phyloP scores from a whole-genome alignment of 1,284 basidiomycete genomes.

The Cystobasidium pallidum region DNA sequence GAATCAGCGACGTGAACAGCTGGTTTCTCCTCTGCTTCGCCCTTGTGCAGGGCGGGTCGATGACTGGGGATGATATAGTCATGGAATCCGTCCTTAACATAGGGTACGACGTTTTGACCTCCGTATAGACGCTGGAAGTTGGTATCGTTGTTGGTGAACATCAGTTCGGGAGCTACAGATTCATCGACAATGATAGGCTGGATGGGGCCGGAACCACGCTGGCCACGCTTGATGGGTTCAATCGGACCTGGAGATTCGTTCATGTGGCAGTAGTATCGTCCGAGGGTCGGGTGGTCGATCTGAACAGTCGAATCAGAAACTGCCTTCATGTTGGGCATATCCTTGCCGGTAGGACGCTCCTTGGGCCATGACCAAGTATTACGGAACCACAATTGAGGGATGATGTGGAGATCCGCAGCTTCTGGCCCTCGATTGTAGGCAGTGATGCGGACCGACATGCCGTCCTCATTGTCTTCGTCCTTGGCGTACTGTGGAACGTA shows the following conservation, averaged over 20 bases:
- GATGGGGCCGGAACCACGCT: slow-evolving; percentile 67
- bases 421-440: slow-evolving; percentile 96
- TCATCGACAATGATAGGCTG: slow-evolving; percentile 60
- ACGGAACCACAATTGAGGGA: slow-evolving; percentile 95
- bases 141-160: slow-evolving; percentile 97
- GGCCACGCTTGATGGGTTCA: slow-evolving; percentile 65
- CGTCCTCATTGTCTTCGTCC: slow-evolving; percentile 87
- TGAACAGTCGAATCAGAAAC: slow-evolving; percentile 65
- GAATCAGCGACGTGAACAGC: slow-evolving; percentile 48
- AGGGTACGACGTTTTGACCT: slow-evolving; percentile 77
- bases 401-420: slow-evolving; percentile 88
- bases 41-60: slow-evolving; percentile 63
- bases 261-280: slow-evolving; percentile 73
- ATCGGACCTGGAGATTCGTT: slow-evolving; percentile 89
- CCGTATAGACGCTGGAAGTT: slow-evolving; percentile 91
- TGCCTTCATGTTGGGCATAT: slow-evolving; percentile 64
- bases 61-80: slow-evolving; percentile 90
- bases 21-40: slow-evolving; percentile 48
- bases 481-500: slow-evolving; percentile 80
- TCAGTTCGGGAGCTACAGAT: slow-evolving; percentile 73
- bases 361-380: slow-evolving; percentile 97
- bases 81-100: slow-evolving; percentile 98
- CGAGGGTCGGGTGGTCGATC: slow-evolving; percentile 69
- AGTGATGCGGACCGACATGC: slow-evolving; percentile 89
- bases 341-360: slow-evolving; percentile 72